Conservation (phyloP, 176 grass and related monocot genomes). For the Carex scoparia region DNA sequence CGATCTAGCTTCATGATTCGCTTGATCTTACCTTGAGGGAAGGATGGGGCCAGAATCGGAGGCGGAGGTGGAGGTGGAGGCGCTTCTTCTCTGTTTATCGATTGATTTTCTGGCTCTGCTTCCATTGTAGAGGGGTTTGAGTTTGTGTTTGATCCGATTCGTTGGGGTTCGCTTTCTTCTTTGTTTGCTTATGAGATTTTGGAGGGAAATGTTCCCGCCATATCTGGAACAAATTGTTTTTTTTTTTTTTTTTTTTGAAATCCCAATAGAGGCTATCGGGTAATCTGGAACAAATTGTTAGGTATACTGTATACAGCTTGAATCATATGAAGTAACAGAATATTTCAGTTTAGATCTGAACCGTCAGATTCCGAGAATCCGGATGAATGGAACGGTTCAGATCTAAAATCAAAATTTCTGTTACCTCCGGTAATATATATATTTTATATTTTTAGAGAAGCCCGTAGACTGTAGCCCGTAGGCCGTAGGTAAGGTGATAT, state of each 20-base stretch:
- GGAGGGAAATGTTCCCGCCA: constrained; percentile 28
- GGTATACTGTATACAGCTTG: too few relatives aligned
- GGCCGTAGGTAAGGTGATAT: too few relatives aligned
- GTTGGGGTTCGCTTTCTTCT: background rate
- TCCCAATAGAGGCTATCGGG: too few relatives aligned
- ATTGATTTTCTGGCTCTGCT: constrained; percentile 4
- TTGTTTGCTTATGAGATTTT: background rate
- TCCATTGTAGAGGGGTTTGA: background rate
- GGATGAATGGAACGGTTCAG: too few relatives aligned
- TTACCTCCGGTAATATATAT: too few relatives aligned
- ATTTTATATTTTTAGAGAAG: too few relatives aligned
- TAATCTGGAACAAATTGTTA: background rate
- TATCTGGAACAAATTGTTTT: background rate
- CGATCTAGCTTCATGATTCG: constrained; percentile 74
- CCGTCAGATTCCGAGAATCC: too few relatives aligned
- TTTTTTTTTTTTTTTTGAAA: too few relatives aligned
- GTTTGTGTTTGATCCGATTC: background rate
- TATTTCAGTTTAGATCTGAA: too few relatives aligned
- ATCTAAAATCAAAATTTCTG: too few relatives aligned
- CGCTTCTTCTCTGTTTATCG: background rate
- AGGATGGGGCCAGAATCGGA: constrained; percentile 4
- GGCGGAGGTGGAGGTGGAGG: background rate
- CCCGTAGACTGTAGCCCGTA: too few relatives aligned
- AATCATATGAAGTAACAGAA: too few relatives aligned
- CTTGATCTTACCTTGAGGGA: constrained; percentile 76